Conservation (phyloP, 805 yeast genomes). For the Pichia scutulata region DNA sequence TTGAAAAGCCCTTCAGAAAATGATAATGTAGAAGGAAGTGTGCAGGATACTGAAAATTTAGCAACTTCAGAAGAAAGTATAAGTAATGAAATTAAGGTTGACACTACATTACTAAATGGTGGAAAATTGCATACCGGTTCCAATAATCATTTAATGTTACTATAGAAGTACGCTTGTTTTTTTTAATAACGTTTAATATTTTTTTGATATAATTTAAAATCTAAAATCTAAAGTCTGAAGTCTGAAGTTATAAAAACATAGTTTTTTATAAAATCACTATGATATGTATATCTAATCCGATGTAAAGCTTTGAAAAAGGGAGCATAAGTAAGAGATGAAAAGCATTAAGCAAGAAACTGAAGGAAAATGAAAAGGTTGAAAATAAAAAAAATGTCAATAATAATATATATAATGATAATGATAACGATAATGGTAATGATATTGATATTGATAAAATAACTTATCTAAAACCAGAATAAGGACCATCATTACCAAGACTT, state of each 20-base stretch:
- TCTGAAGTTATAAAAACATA: not conserved
- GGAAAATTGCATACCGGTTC: too few relatives aligned
- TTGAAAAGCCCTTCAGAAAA: not conserved
- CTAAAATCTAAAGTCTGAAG: not conserved
- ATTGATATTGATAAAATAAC: too few relatives aligned
- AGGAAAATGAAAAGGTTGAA: not conserved
- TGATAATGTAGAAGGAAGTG: not conserved
- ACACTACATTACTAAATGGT: too few relatives aligned
- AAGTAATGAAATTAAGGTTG: too few relatives aligned
- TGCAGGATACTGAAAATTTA: not conserved
- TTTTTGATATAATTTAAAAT: not conserved
- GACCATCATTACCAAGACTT: slow-evolving; percentile 29
- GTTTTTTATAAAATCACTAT: not conserved
- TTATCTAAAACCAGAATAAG: slow-evolving; percentile 30
- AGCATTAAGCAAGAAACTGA: not conserved
- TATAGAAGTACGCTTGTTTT: not conserved
- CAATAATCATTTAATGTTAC: not conserved
- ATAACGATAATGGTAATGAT: too few relatives aligned
- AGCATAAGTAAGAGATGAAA: not conserved
- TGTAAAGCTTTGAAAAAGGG: not conserved
- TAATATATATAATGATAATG: too few relatives aligned
- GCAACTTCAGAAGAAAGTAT: not conserved
- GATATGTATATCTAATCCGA: not conserved
- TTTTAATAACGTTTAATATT: not conserved
- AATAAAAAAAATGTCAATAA: not conserved